Evolutionary conservation across 805 yeast species (phyloP).

Genomic region (Diddensiella caesifluorescens): DNA sequence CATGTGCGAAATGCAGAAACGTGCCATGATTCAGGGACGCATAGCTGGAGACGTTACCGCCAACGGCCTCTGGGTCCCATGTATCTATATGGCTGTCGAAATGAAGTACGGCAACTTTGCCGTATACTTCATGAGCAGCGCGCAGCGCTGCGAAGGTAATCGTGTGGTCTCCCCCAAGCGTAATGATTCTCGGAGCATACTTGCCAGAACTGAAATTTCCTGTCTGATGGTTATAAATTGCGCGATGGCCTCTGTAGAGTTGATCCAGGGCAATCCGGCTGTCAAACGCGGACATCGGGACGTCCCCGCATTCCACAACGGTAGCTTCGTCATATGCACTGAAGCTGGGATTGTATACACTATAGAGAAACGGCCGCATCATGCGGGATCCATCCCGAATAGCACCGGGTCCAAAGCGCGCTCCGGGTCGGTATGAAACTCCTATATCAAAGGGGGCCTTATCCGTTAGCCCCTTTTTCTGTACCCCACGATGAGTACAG

Average conservation of each 20-base stretch:
- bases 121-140: slow-evolving; percentile 52
- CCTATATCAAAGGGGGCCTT: slow-evolving; percentile 77
- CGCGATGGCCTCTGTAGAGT: slow-evolving; percentile 46
- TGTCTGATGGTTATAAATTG: slow-evolving; percentile 31
- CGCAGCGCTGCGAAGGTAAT: slow-evolving; percentile 65
- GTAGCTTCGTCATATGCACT: slow-evolving; percentile 60
- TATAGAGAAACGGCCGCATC: slow-evolving; percentile 10
- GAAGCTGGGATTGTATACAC: slow-evolving; percentile 48
- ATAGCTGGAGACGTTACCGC: slow-evolving; percentile 58
- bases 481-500: too few relatives aligned
- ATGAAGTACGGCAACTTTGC: slow-evolving; percentile 63
- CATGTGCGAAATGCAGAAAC: slow-evolving; percentile 63
- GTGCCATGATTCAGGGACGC: slow-evolving; percentile 64
- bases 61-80: slow-evolving; percentile 58
- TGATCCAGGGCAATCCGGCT: slow-evolving; percentile 55
- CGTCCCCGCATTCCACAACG: slow-evolving; percentile 58
- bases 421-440: slow-evolving; percentile 69
- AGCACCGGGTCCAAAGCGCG: slow-evolving; percentile 66
- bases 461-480: too few relatives aligned
- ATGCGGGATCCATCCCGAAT: slow-evolving; percentile 41
- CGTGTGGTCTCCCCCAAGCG: slow-evolving; percentile 77
- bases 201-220: not conserved
- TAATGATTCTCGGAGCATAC: slow-evolving; percentile 50
- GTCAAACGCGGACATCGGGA: slow-evolving; percentile 62
- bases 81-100: slow-evolving; percentile 69